Conservation (phyloP, 2,329 filamentous ascomycete genomes). For the Verticillium nonalfalfae region DNA sequence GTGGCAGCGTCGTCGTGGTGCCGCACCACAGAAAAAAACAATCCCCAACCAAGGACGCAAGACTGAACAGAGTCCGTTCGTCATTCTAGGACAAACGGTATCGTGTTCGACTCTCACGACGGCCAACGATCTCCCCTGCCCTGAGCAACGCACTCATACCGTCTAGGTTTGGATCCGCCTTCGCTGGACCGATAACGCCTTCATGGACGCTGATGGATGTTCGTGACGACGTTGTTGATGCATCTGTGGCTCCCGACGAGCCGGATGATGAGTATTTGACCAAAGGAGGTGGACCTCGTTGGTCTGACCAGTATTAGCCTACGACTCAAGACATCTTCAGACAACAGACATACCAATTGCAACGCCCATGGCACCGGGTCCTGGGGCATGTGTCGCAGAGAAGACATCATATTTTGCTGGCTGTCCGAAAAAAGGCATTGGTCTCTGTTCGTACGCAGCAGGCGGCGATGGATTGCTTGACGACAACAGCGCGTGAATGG, state of each 20-base stretch:
- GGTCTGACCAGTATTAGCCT: conserved; percentile 10
- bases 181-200: not conserved
- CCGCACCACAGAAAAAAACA: not conserved
- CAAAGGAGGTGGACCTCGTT: conserved; percentile 6
- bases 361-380: not conserved
- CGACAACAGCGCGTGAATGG: conserved; percentile 47
- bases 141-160: conserved; percentile 53
- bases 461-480: conserved; percentile 27
- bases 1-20: not conserved
- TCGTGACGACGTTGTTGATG: conserved; percentile 4
- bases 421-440: conserved; percentile 4
- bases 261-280: conserved; percentile 8
- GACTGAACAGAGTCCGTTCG: not conserved
- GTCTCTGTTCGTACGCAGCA: conserved; percentile 12
- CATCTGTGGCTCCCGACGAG: conserved; percentile 7
- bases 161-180: conserved; percentile 30
- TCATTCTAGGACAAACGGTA: not conserved
- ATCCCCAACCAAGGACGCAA: not conserved
- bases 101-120: conserved; percentile 15
- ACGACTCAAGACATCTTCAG: not conserved
- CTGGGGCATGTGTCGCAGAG: not conserved
- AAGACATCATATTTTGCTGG: not conserved
- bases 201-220: conserved; percentile 11
- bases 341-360: conserved; percentile 5
- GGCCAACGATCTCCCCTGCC: conserved; percentile 54